Percentiles rank a stretch among this genome's conserved stretches.
Conservation (phyloP, 805 yeast genomes). For the Hanseniaspora osmophila region DNA sequence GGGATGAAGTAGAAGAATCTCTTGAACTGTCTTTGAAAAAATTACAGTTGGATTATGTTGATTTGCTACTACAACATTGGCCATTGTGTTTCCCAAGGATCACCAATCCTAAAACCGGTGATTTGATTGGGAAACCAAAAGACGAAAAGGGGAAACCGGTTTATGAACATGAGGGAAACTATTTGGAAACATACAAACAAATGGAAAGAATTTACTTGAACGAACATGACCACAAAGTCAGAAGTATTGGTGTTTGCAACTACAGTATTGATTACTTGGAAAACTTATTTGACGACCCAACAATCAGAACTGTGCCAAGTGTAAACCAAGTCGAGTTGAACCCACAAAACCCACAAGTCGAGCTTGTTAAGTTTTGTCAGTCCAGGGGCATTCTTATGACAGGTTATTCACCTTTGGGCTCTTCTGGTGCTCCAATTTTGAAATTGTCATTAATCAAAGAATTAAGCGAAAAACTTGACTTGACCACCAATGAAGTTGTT, state of each 20-base stretch:
- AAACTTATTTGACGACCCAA: conserved; percentile 27
- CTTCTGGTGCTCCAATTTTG: conserved; percentile 49
- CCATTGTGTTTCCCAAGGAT: conserved; percentile 3
- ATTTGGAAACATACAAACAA: conserved; percentile 37
- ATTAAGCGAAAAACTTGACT: conserved; percentile 43
- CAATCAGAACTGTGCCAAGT: conserved; percentile 32
- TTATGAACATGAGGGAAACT: conserved; percentile 28
- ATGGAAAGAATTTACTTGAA: conserved; percentile 25
- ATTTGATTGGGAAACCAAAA: conserved; percentile 12
- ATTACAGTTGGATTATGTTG: conserved; percentile 61
- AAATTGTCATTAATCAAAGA: conserved; percentile 34
- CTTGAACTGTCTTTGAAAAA: conserved; percentile 43
- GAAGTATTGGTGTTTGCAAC: conserved; percentile 47
- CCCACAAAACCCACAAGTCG: conserved; percentile 54
- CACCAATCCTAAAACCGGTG: conserved; percentile 1
- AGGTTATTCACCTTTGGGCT: conserved; percentile 54
- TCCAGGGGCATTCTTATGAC: conserved; percentile 36
- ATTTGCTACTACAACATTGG: conserved; percentile 37
- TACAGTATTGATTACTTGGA: conserved; percentile 28
- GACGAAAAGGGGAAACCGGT: conserved; percentile 23
- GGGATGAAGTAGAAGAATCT: conserved; percentile 36
- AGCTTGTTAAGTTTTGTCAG: conserved; percentile 38
- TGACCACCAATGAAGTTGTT: conserved; percentile 40
- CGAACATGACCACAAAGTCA: conserved; percentile 30
- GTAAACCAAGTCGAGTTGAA: conserved; percentile 57